These are phyloP conservation scores for Leccinum pallidistipes DNA, from an alignment of 1,284 basidiomycete genomes.

Conservation along the genomic window DNA sequence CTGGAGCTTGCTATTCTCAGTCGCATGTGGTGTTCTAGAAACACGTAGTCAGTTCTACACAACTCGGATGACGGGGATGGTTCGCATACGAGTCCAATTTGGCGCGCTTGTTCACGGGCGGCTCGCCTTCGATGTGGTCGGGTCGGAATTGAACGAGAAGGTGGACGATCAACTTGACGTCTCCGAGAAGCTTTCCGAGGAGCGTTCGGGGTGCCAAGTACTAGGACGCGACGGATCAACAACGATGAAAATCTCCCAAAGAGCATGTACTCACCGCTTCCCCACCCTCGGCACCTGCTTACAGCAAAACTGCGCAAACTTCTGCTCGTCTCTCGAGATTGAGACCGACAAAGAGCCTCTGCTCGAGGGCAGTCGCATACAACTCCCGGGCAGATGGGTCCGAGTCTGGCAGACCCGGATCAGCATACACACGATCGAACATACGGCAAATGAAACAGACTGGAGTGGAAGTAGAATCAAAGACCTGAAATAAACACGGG, in stretches of 20 bases:
- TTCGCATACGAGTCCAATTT: constrained; percentile 56
- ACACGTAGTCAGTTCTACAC: constrained; percentile 1
- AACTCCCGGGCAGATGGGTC: constrained; percentile 37
- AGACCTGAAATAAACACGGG: constrained; percentile 46
- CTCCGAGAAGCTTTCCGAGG: constrained; percentile 47
- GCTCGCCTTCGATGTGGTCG: constrained; percentile 37
- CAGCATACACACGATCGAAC: neutral
- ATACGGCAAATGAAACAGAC: constrained; percentile 32
- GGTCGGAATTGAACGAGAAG: constrained; percentile 62
- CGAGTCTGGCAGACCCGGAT: constrained; percentile 26
- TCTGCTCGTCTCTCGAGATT: constrained; percentile 53
- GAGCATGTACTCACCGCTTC: constrained; percentile 44
- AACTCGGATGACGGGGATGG: neutral
- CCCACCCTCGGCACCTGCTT: constrained; percentile 44
- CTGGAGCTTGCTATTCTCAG: constrained; percentile 41
- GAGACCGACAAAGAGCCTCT: constrained; percentile 54
- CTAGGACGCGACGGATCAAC: constrained; percentile 33
- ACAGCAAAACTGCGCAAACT: constrained; percentile 55
- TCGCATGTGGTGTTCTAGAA: constrained; percentile 15
- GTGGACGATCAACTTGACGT: constrained; percentile 54
- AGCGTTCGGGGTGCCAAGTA: constrained; percentile 51
- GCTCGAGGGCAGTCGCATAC: constrained; percentile 46
- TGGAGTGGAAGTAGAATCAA: constrained; percentile 46
- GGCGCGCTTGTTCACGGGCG: constrained; percentile 60
- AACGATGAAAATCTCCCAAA: neutral